phyloP scores from a whole-genome alignment of 2,329 filamentous ascomycete species.

The Talaromyces marneffei region DNA sequence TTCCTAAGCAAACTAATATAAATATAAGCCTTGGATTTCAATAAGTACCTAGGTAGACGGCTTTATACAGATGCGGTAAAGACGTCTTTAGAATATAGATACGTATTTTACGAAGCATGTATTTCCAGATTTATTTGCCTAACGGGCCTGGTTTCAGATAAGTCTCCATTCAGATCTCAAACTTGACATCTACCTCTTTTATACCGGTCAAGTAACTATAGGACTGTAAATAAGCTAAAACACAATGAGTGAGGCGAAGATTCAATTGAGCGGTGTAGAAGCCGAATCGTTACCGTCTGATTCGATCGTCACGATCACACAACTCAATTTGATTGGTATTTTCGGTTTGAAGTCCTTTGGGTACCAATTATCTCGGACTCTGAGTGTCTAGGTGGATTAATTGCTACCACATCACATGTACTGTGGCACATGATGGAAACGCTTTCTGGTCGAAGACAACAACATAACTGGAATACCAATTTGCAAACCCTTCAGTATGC shows the following conservation, averaged over 20 bases:
- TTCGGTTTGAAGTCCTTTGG: not conserved
- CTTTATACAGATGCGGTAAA: too few species aligned
- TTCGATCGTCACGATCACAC: not conserved
- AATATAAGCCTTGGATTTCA: too few species aligned
- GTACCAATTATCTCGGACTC: not conserved
- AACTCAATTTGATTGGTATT: not conserved
- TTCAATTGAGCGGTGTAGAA: conserved; percentile 8
- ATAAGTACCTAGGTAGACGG: too few species aligned
- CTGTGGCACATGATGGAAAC: not conserved
- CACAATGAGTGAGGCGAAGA: not conserved
- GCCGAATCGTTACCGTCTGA: not conserved
- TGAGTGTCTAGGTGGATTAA: not conserved
- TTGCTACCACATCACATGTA: too few species aligned
- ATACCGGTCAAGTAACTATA: not conserved
- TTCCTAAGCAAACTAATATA: too few species aligned
- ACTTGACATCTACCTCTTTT: too few species aligned
- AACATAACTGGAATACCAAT: not conserved
- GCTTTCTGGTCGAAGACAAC: not conserved
- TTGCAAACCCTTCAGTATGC: not conserved
- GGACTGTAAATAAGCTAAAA: not conserved
- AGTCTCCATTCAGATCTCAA: not conserved
- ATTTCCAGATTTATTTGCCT: not conserved
- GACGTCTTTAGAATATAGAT: not conserved
- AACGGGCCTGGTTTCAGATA: not conserved
- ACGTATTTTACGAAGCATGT: not conserved